Conservation (phyloP, 768 basidiomycete genomes). For the Mycena galopus region DNA sequence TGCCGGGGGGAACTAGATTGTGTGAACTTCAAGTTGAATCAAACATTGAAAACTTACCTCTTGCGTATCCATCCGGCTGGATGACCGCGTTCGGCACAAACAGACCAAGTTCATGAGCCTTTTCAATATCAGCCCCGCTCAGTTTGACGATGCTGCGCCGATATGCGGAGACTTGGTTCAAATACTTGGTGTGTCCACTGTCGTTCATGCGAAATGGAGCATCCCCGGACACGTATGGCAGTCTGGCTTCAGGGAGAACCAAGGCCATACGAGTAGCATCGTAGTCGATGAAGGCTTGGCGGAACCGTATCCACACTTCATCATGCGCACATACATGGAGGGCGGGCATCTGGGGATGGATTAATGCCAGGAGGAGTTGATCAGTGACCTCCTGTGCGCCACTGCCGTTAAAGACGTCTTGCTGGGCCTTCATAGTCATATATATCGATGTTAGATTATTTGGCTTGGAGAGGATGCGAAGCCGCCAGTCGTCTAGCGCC, state of each 20-base stretch:
- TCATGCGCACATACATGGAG: not conserved
- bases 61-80: not conserved
- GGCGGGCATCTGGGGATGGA: constrained; percentile 17
- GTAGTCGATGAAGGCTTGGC: not conserved
- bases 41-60: not conserved
- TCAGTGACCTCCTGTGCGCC: constrained; percentile 39
- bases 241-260: not conserved
- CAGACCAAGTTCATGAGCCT: not conserved
- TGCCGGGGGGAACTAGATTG: no score
- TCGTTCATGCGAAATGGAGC: not conserved
- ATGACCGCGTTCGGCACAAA: not conserved
- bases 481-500: not conserved
- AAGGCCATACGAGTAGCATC: not conserved
- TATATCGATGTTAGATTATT: not conserved
- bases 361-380: constrained; percentile 34
- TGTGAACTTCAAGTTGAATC: no score
- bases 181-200: not conserved
- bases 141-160: not conserved
- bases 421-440: constrained; percentile 23
- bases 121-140: not conserved
- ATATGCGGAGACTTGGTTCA: not conserved
- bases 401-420: constrained; percentile 39
- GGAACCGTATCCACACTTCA: not conserved
- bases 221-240: not conserved
- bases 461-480: not conserved